Percentiles rank a stretch among this genome's conserved stretches.
These are phyloP conservation scores for Cryptococcus sp. DNA, from an alignment of 1,284 basidiomycete species.

Conservation along the genomic window DNA sequence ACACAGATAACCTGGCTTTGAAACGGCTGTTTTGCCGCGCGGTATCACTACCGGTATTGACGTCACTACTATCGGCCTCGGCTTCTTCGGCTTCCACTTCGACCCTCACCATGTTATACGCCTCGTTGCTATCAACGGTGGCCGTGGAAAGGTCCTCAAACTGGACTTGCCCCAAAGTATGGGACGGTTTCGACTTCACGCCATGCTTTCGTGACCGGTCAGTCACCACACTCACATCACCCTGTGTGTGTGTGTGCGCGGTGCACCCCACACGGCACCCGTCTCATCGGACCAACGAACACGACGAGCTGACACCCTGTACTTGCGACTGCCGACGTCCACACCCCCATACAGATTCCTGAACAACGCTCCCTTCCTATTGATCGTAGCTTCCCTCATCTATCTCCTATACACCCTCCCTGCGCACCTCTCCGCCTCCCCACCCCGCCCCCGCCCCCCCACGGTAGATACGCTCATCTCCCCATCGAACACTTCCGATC, in stretches of 20 bases:
- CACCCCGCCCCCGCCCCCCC: conserved; percentile 4
- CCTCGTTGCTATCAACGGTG: too few relatives aligned
- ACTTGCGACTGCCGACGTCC: conserved; percentile 14
- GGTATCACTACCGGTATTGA: too few relatives aligned
- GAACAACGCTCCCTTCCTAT: conserved; percentile 34
- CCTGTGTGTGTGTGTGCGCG: neutral
- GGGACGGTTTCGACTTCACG: conserved; percentile 52
- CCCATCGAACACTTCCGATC: conserved; percentile 24
- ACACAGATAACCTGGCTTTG: too few relatives aligned
- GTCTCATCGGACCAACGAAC: neutral
- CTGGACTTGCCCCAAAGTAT: conserved; percentile 27
- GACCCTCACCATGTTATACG: too few relatives aligned
- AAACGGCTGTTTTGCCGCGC: too few relatives aligned
- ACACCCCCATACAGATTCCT: conserved; percentile 3
- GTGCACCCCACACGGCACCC: neutral
- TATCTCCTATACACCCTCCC: conserved; percentile 19
- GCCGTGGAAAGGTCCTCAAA: neutral
- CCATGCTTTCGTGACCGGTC: conserved; percentile 45
- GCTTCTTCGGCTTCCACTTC: too few relatives aligned
- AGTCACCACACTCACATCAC: conserved; percentile 10
- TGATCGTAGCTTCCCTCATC: conserved; percentile 29
- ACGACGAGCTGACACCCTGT: neutral
- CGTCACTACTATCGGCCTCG: too few relatives aligned
- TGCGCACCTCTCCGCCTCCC: conserved; percentile 4
- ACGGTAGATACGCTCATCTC: conserved; percentile 24